Evolutionary conservation across 2,329 filamentous ascomycete species (phyloP), one percentile per base, ranked within the genome.

Genomic region (Colletotrichum orbiculare): DNA sequence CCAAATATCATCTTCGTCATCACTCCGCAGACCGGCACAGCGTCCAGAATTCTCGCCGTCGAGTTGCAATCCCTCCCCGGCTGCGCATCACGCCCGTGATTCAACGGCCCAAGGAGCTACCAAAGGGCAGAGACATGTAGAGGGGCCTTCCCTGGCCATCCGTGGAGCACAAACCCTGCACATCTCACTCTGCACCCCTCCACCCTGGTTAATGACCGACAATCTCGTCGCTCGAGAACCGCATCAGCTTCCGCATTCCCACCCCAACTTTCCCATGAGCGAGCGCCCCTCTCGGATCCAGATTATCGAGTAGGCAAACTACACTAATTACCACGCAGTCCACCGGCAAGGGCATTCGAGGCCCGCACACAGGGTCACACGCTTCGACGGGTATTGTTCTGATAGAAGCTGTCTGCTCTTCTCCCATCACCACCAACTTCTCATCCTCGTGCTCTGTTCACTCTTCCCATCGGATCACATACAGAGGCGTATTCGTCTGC

Each of bases 201-300:
- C 25, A 25, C 50, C 54, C 48, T 37, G 55, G 56, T 13, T 33
- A 15, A 58, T 38, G 42, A 52, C 53, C 17, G 15, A 45, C 46
- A 63, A 58, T 25, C 46, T 58, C 11, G 38, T 53, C 34, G 34
- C 41, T 17, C 49, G 17, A 25, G 39, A 57, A 41, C 33, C 39
- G n/a, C 55, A 62, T 12, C 58, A 65, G 25, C 25, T 25, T 25
- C 35, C 41, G 41, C 62, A 61, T 62, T 35, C 50, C 48, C 39
- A 43, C 38, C 56, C 56, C 39, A 39, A 61, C 49, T 60, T 61
- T 54, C 50, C 61, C 45, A 53, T 59, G 25, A 50, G 11, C 13
- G 35, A 15, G 34, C 45, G 53, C 42, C 60, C 49, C 55, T 58
- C 46, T 39, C 25, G 13, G 41, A 37, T 11, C n/a, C 46, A 47